Evolutionary conservation across 2,329 filamentous ascomycete species (phyloP).

Genomic region (Graphiopsis chlorocephala): DNA sequence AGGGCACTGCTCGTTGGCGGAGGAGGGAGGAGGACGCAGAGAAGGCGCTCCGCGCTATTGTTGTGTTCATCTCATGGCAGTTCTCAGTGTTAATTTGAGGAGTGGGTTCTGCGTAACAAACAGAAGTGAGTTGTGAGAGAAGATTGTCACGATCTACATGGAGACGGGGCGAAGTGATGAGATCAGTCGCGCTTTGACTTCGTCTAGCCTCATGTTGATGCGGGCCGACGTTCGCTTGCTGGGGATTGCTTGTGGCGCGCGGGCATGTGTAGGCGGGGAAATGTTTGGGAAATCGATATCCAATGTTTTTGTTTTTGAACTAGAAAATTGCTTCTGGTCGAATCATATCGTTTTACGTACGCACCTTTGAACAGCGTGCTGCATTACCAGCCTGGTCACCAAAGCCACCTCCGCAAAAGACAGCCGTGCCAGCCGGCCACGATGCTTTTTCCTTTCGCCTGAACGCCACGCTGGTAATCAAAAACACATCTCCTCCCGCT

Average conservation of each 20-base stretch:
- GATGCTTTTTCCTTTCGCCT: constrained; percentile 8
- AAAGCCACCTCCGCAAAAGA: neutral
- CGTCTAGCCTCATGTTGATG: neutral
- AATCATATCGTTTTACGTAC: neutral
- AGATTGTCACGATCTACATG: neutral
- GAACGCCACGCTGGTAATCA: constrained; percentile 16
- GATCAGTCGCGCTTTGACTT: constrained; percentile 15
- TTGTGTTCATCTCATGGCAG: constrained; percentile 15
- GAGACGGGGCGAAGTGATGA: constrained; percentile 8
- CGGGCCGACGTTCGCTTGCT: constrained; percentile 8
- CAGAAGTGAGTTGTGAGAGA: neutral
- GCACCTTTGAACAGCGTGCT: neutral
- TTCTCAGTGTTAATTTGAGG: neutral
- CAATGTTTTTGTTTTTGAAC: neutral
- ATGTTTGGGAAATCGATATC: neutral
- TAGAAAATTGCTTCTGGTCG: neutral
- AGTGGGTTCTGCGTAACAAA: too few relatives aligned
- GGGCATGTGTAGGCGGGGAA: neutral
- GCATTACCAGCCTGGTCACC: neutral
- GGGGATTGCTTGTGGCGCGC: neutral
- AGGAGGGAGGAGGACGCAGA: constrained; percentile 8
- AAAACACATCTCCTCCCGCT: neutral
- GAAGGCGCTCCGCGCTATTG: constrained; percentile 13
- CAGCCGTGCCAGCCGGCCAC: neutral
- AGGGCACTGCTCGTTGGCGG: constrained; percentile 2